phyloP scores from a whole-genome alignment of 768 basidiomycete genomes.

The Leccinum variicolor region DNA sequence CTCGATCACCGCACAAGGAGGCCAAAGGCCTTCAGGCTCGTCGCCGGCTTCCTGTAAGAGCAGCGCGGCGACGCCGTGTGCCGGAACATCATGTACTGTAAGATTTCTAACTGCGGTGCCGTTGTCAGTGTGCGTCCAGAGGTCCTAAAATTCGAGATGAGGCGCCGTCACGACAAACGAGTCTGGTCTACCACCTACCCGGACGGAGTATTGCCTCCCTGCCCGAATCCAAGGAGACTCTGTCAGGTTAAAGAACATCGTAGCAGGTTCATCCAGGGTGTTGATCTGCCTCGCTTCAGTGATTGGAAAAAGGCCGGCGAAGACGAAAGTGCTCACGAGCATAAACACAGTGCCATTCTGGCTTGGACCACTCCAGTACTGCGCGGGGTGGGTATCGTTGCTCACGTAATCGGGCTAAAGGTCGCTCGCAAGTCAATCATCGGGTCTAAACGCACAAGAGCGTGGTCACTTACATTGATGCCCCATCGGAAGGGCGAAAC shows the following conservation, averaged over 20 bases:
- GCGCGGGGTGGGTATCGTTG: slow-evolving; percentile 53
- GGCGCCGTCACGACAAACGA: neutral
- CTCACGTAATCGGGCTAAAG: slow-evolving; percentile 36
- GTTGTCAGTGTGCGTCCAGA: slow-evolving; percentile 72
- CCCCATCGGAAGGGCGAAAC: slow-evolving; percentile 71
- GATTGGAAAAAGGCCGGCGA: neutral
- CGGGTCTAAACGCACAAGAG: neutral
- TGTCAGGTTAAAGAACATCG: slow-evolving; percentile 60
- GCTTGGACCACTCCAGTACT: slow-evolving; percentile 67
- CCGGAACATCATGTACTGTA: slow-evolving; percentile 49
- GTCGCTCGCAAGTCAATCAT: neutral
- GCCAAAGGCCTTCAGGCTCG: slow-evolving; percentile 56
- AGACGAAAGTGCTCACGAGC: slow-evolving; percentile 42
- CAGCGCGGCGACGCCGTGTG: slow-evolving; percentile 68
- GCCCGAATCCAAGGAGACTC: slow-evolving; percentile 72
- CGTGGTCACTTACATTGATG: slow-evolving; percentile 45
- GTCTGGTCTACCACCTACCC: slow-evolving; percentile 38
- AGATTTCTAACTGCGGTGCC: slow-evolving; percentile 62
- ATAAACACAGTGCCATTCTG: slow-evolving; percentile 66
- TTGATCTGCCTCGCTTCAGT: slow-evolving; percentile 46
- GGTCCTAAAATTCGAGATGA: slow-evolving; percentile 42
- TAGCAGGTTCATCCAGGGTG: slow-evolving; percentile 50
- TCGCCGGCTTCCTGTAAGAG: slow-evolving; percentile 64
- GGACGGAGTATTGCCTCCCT: slow-evolving; percentile 60
- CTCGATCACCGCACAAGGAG: slow-evolving; percentile 52